Evolutionary conservation across 2,329 filamentous ascomycete genomes (phyloP).

Genomic region (Exserohilum rostratum): DNA sequence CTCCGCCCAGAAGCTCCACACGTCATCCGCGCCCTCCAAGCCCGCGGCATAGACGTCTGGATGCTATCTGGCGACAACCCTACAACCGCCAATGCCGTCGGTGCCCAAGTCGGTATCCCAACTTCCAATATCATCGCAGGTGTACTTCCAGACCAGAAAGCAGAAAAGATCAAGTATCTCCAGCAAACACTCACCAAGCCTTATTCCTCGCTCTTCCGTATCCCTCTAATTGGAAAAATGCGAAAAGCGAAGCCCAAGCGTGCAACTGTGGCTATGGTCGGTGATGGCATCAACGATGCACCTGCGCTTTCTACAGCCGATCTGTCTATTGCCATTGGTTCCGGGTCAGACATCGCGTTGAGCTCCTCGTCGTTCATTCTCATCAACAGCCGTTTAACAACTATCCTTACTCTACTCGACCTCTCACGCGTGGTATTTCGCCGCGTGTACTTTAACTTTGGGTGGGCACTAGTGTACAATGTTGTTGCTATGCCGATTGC

Average conservation of each 20-base stretch:
- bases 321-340: constrained; percentile 81
- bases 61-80: constrained; percentile 93
- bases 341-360: constrained; percentile 81
- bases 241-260: constrained; percentile 36
- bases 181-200: constrained; percentile 44
- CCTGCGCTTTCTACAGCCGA: constrained; percentile 81
- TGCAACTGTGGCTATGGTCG: constrained; percentile 78
- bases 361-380: constrained; percentile 83
- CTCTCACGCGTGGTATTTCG: constrained; percentile 75
- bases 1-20: constrained; percentile 73
- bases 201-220: constrained; percentile 17
- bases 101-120: constrained; percentile 74
- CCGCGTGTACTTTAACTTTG: constrained; percentile 83
- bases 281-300: constrained; percentile 86
- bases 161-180: constrained; percentile 66
- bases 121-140: constrained; percentile 79
- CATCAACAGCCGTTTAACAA: constrained; percentile 70
- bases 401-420: constrained; percentile 74
- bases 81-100: constrained; percentile 83
- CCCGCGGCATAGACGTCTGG: constrained; percentile 75
- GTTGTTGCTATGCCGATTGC: constrained; percentile 77
- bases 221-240: constrained; percentile 20
- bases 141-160: constrained; percentile 84
- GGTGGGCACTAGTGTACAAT: constrained; percentile 85
- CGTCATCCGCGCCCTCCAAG: constrained; percentile 69